A percentile compares a stretch with the other conserved stretches of the same genome.
Conservation (phyloP, 805 yeast genomes). For the Jamesozyma rosinii region DNA sequence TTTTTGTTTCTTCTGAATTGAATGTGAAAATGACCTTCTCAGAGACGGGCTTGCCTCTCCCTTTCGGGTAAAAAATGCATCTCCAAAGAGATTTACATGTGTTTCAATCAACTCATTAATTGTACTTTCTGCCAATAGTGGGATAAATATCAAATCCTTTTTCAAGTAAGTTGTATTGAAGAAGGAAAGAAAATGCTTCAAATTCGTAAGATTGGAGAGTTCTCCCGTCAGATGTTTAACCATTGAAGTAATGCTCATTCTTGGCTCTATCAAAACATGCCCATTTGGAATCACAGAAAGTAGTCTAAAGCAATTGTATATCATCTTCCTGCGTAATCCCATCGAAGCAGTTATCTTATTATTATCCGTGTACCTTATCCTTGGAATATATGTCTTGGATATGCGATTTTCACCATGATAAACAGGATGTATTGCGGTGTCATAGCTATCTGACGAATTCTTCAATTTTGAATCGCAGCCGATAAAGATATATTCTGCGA, state of each 20-base stretch:
- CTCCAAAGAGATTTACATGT: not conserved
- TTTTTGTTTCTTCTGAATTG: not conserved
- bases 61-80: not conserved
- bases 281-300: conserved; percentile 15
- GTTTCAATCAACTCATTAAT: conserved; percentile 8
- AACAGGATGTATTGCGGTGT: conserved; percentile 9
- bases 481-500: conserved; percentile 17
- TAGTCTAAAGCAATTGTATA: conserved; percentile 14
- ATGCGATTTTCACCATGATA: conserved; percentile 13
- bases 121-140: conserved; percentile 19
- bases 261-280: conserved; percentile 10
- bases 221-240: conserved; percentile 8
- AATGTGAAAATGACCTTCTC: not conserved
- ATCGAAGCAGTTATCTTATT: conserved; percentile 15
- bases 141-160: conserved; percentile 15
- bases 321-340: conserved; percentile 15
- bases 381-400: conserved; percentile 12
- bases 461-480: conserved; percentile 6
- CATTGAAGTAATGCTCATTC: conserved; percentile 10
- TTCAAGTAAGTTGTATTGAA: conserved; percentile 10
- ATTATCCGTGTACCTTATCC: conserved; percentile 6
- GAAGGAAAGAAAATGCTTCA: conserved; percentile 17
- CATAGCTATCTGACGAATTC: not conserved
- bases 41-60: not conserved
- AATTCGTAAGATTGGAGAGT: conserved; percentile 11